These are phyloP conservation scores for Exophiala sideris DNA, from an alignment of 2,329 filamentous ascomycete species.

Conservation along the genomic window DNA sequence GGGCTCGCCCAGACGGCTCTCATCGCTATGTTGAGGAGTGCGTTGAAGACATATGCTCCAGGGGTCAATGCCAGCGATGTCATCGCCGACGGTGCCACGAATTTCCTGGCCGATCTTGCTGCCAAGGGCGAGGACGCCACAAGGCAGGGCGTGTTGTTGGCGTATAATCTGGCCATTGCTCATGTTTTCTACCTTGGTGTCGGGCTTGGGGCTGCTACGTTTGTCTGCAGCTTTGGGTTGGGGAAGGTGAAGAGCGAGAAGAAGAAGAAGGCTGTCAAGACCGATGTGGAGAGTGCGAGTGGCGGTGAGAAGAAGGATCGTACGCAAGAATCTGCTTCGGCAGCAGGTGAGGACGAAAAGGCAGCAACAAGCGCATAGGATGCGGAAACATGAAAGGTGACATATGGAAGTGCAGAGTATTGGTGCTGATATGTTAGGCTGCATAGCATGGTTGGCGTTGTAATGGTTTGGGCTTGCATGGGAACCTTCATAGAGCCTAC, in stretches of 20 bases:
- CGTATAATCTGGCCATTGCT: slow-evolving; percentile 25
- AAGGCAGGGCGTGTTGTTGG: slow-evolving; percentile 29
- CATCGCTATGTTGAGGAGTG: slow-evolving; percentile 16
- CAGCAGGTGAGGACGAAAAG: neutral
- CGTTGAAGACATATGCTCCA: slow-evolving; percentile 8
- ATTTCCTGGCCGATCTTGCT: slow-evolving; percentile 12
- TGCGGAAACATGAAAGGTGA: too few species aligned
- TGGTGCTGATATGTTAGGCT: too few species aligned
- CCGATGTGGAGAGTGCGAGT: neutral
- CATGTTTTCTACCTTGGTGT: slow-evolving; percentile 21
- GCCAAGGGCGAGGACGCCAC: neutral
- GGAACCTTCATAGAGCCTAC: too few species aligned
- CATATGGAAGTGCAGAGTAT: too few species aligned
- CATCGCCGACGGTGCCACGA: slow-evolving; percentile 23
- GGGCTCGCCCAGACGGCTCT: slow-evolving; percentile 26
- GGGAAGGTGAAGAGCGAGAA: slow-evolving; percentile 15
- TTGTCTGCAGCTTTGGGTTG: slow-evolving; percentile 14
- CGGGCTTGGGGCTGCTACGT: slow-evolving; percentile 4
- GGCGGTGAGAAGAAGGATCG: neutral
- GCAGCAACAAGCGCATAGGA: neutral
- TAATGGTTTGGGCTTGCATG: too few species aligned
- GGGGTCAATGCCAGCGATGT: slow-evolving; percentile 17
- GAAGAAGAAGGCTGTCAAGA: slow-evolving; percentile 8
- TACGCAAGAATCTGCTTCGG: neutral
- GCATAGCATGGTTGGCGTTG: too few species aligned